A percentile compares a stretch with the other conserved stretches of the same genome.
These are phyloP conservation scores for Capsicum baccatum DNA, from an alignment of 257 asterid genomes.

Conservation along the genomic window DNA sequence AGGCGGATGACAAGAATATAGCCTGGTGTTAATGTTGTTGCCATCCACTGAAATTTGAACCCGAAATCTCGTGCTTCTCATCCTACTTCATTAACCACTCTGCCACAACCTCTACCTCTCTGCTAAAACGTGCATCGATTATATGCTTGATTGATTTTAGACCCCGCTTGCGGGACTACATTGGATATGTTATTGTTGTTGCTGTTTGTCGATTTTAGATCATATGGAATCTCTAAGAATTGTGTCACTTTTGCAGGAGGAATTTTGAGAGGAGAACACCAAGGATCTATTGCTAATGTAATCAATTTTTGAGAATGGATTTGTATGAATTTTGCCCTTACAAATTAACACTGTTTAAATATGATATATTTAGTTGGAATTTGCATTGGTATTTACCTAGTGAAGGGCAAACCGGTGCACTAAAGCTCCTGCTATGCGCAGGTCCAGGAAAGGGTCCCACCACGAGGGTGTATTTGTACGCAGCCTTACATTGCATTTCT, in stretches of 20 bases:
- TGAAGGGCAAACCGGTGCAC: no score
- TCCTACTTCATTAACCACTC: no score
- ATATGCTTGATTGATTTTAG: neutral
- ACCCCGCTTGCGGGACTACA: no score
- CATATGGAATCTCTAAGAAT: neutral
- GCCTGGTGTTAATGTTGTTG: no score
- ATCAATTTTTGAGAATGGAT: neutral
- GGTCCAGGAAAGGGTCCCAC: no score
- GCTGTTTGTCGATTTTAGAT: neutral
- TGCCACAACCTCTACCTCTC: no score
- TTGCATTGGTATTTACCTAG: neutral
- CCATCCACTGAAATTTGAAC: neutral
- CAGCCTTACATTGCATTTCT: no score
- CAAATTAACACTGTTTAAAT: neutral
- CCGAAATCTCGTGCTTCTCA: no score
- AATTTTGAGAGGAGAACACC: neutral
- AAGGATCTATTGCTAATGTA: neutral
- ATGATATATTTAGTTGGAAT: neutral
- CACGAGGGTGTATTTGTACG: no score
- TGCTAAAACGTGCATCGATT: neutral
- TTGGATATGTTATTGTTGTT: no score
- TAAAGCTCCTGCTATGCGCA: no score
- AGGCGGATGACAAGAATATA: no score
- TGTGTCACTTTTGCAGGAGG: constrained; percentile 8
- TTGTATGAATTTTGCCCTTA: neutral